Conservation (phyloP, 208 protist genomes). For the Trypanosomatidae sp. region DNA sequence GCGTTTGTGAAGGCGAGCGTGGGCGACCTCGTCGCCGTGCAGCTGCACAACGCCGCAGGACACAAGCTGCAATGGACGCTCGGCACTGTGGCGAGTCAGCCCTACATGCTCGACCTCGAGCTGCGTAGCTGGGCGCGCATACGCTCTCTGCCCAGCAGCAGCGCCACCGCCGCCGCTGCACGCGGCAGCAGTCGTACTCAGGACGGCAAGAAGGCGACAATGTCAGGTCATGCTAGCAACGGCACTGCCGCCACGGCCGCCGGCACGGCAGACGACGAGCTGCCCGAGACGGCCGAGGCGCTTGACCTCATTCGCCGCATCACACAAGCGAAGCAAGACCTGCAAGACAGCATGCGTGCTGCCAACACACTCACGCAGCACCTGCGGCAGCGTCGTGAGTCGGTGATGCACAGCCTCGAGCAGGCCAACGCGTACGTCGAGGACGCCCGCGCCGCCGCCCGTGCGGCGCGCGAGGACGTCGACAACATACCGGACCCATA, state of each 20-base stretch:
- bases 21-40: constrained; percentile 60
- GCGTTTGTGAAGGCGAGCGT: no score
- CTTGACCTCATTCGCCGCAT: constrained; percentile 47
- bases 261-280: constrained; percentile 25
- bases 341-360: constrained; percentile 44
- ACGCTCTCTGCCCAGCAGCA: no score
- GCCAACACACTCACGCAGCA: constrained; percentile 41
- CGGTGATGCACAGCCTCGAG: constrained; percentile 37
- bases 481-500: constrained; percentile 59
- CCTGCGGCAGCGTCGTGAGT: constrained; percentile 33
- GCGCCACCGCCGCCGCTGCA: no score
- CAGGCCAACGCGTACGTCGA: constrained; percentile 45
- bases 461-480: constrained; percentile 54
- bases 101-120: constrained; percentile 61
- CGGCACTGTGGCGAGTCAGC: constrained; percentile 45
- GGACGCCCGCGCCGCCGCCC: constrained; percentile 37
- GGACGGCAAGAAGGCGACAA: no score
- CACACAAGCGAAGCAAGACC: constrained; percentile 26
- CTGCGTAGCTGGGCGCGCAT: no score
- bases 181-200: no score
- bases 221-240: no score
- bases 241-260: constrained; percentile 11
- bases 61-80: constrained; percentile 66
- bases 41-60: constrained; percentile 34
- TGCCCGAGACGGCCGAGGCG: constrained; percentile 27